These are phyloP conservation scores for Monosporozyma unispora DNA, from an alignment of 805 yeast species.

Conservation along the genomic window DNA sequence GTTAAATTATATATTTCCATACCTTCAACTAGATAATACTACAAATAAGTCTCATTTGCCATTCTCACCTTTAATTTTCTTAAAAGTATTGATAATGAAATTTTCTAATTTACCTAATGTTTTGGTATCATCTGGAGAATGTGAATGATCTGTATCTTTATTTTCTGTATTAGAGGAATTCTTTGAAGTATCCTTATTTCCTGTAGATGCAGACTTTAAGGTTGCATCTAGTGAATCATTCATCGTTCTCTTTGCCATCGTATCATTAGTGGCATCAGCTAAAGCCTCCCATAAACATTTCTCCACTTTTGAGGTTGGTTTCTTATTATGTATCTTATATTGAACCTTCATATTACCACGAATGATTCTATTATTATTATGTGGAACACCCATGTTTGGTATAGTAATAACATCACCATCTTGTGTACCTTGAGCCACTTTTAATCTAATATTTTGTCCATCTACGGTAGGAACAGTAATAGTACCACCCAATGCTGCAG, in stretches of 20 bases:
- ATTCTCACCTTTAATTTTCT: slow-evolving; percentile 34
- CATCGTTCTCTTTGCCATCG: slow-evolving; percentile 56
- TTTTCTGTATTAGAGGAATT: background rate
- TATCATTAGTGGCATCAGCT: slow-evolving; percentile 83
- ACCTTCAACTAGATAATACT: no score
- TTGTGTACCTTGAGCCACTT: slow-evolving; percentile 79
- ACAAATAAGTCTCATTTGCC: background rate
- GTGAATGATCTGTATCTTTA: background rate
- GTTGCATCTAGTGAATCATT: slow-evolving; percentile 1
- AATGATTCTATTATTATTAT: slow-evolving; percentile 36
- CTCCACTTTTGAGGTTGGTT: slow-evolving; percentile 77
- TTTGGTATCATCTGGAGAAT: slow-evolving; percentile 24
- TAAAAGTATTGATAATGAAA: slow-evolving; percentile 50
- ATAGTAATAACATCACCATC: slow-evolving; percentile 63
- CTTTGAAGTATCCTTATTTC: background rate
- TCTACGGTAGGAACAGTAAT: slow-evolving; percentile 85
- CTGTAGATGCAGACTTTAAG: background rate
- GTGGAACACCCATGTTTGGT: slow-evolving; percentile 84
- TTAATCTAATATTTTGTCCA: slow-evolving; percentile 66
- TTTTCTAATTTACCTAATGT: slow-evolving; percentile 46
- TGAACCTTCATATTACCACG: slow-evolving; percentile 79
- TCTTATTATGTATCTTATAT: slow-evolving; percentile 59
- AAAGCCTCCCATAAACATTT: slow-evolving; percentile 85
- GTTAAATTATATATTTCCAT: no score
- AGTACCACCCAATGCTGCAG: slow-evolving; percentile 93